A percentile compares a stretch with the other conserved stretches of the same genome.
Conservation (phyloP, 2,329 filamentous ascomycete genomes). For the Fonsecaea multimorphosa region DNA sequence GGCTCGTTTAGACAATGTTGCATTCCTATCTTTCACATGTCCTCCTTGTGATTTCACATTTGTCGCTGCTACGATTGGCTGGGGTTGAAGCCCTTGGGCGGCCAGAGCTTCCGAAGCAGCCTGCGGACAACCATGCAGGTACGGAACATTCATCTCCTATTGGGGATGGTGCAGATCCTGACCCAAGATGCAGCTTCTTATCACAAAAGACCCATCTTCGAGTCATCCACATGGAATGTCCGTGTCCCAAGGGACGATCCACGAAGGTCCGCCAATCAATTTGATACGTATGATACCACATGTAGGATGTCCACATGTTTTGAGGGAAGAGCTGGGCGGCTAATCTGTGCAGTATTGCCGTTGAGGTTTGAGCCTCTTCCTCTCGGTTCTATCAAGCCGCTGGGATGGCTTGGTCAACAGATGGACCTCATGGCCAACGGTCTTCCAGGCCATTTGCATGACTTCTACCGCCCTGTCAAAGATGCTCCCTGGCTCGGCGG, state of each 20-base stretch:
- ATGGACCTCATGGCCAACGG: conserved; percentile 57
- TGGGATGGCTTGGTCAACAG: conserved; percentile 61
- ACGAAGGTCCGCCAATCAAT: conserved; percentile 15
- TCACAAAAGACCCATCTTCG: conserved; percentile 12
- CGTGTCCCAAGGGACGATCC: conserved; percentile 27
- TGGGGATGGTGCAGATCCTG: conserved; percentile 7
- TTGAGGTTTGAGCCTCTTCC: conserved; percentile 51
- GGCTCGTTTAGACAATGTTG: conserved; percentile 23
- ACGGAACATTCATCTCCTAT: conserved; percentile 2
- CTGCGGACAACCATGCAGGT: conserved; percentile 28
- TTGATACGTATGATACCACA: conserved; percentile 27
- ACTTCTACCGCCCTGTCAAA: conserved; percentile 63
- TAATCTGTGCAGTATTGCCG: conserved; percentile 42
- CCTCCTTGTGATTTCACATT: conserved; percentile 5
- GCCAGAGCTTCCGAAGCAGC: not conserved
- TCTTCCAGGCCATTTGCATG: conserved; percentile 59
- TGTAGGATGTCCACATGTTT: conserved; percentile 15
- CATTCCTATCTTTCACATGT: conserved; percentile 1
- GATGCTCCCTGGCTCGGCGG: conserved; percentile 61
- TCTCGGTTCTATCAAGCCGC: conserved; percentile 57
- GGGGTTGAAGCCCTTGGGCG: conserved; percentile 3
- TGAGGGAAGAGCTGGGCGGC: not conserved
- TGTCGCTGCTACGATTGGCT: not conserved
- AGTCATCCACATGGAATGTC: conserved; percentile 18
- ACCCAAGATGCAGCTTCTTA: conserved; percentile 7